Percentiles rank a stretch among this genome's conserved stretches.
phyloP scores from a whole-genome alignment of 352 stramenopile genomes.

The Phytopythium delawarense region DNA sequence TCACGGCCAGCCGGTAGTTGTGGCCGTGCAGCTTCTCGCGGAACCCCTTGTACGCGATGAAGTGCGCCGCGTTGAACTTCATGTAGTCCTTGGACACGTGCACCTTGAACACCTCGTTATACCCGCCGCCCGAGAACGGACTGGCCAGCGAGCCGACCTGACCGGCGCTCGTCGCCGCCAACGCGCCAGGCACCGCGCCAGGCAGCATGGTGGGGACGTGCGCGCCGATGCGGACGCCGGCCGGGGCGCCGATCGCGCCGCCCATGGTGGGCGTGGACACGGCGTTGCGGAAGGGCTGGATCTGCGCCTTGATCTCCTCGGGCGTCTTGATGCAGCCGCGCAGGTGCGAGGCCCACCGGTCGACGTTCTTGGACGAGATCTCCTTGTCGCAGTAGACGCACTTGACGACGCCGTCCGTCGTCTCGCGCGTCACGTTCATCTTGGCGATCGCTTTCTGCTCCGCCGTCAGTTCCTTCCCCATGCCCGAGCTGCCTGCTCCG shows the following conservation, averaged over 20 bases:
- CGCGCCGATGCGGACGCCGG: background rate
- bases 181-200: background rate
- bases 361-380: slow-evolving; percentile 80
- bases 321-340: slow-evolving; percentile 72
- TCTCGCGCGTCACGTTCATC: slow-evolving; percentile 66
- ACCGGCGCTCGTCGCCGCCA: slow-evolving; percentile 7
- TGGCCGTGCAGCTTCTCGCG: slow-evolving; percentile 97
- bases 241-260: slow-evolving; percentile 1
- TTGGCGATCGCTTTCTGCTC: slow-evolving; percentile 77
- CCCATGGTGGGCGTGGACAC: slow-evolving; percentile 1
- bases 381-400: slow-evolving; percentile 85
- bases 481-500: background rate
- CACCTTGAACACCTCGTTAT: slow-evolving; percentile 83
- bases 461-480: slow-evolving; percentile 52
- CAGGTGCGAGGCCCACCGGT: slow-evolving; percentile 79
- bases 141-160: slow-evolving; percentile 16
- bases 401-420: slow-evolving; percentile 58
- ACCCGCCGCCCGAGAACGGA: slow-evolving; percentile 22
- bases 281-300: slow-evolving; percentile 45
- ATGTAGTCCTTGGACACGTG: slow-evolving; percentile 90
- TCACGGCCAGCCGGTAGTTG: slow-evolving; percentile 96
- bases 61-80: slow-evolving; percentile 90
- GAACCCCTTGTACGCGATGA: slow-evolving; percentile 92
- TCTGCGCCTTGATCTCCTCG: slow-evolving; percentile 73
- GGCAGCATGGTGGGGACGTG: background rate